Percentiles rank a stretch among this genome's conserved stretches.
Evolutionary conservation across 352 stramenopile genomes (phyloP).

Genomic region (Phytophthora tubulina): DNA sequence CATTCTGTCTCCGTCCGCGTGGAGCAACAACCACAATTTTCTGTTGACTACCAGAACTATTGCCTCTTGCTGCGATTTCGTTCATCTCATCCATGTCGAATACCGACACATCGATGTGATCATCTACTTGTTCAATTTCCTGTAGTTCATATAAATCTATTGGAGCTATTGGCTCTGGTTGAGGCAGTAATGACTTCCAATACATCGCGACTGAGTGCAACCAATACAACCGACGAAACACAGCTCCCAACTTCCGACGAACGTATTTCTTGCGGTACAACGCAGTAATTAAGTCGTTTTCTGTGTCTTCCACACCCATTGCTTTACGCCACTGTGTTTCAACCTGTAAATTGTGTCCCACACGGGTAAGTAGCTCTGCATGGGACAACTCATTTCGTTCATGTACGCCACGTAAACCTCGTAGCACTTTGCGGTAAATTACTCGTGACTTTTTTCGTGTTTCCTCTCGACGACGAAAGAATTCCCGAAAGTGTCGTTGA

Average conservation of each 20-base stretch:
- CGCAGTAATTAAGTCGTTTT: conserved; percentile 62
- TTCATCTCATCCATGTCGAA: conserved; percentile 8
- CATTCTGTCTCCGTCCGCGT: conserved; percentile 9
- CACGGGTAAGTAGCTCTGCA: conserved; percentile 61
- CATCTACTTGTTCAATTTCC: conserved; percentile 9
- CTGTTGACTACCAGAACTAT: neutral
- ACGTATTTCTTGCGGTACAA: conserved; percentile 76
- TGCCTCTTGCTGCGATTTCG: neutral
- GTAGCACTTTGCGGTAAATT: conserved; percentile 58
- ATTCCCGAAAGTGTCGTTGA: conserved; percentile 56
- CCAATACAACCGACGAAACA: conserved; percentile 46
- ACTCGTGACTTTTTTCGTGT: conserved; percentile 48
- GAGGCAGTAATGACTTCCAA: conserved; percentile 47
- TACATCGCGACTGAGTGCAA: conserved; percentile 45
- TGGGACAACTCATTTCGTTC: conserved; percentile 55
- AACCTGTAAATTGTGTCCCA: conserved; percentile 73
- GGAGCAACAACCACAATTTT: conserved; percentile 33
- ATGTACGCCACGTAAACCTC: conserved; percentile 55
- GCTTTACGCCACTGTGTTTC: conserved; percentile 72
- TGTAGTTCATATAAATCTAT: neutral
- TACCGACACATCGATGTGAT: neutral
- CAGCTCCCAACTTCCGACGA: conserved; percentile 42
- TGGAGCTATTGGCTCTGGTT: neutral
- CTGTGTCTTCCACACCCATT: conserved; percentile 67
- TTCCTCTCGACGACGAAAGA: conserved; percentile 40